A percentile compares a stretch with the other conserved stretches of the same genome.
These are phyloP conservation scores for Scheffersomyces stambukii DNA, from an alignment of 1,139 yeast genomes.

Conservation along the genomic window DNA sequence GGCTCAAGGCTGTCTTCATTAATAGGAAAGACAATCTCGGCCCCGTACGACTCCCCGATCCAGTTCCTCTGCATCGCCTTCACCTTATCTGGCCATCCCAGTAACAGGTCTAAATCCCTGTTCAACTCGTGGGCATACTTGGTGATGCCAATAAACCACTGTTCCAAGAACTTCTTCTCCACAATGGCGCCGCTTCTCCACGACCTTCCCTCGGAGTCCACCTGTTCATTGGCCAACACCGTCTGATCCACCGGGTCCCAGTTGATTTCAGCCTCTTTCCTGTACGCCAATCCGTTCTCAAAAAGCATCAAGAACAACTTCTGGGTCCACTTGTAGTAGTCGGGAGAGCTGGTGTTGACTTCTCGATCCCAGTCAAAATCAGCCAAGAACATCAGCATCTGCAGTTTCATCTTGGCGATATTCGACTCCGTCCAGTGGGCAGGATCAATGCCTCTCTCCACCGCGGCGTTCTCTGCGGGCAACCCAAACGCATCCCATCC, in stretches of 20 bases:
- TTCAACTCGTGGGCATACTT: slow-evolving; percentile 66
- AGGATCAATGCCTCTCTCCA: slow-evolving; percentile 78
- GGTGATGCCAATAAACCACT: slow-evolving; percentile 93
- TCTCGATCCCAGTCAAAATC: slow-evolving; percentile 95
- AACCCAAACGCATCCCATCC: slow-evolving; percentile 99
- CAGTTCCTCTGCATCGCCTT: slow-evolving; percentile 88
- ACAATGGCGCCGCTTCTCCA: slow-evolving; percentile 98
- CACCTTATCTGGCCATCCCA: slow-evolving; percentile 85
- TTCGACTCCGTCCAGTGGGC: slow-evolving; percentile 77
- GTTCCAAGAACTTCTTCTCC: slow-evolving; percentile 73
- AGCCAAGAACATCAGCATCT: slow-evolving; percentile 72
- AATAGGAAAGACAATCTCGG: slow-evolving; percentile 51
- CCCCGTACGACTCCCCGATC: slow-evolving; percentile 90
- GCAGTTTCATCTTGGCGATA: slow-evolving; percentile 77
- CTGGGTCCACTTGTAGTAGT: slow-evolving; percentile 91
- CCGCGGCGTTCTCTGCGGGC: slow-evolving; percentile 98
- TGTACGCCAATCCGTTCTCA: slow-evolving; percentile 77
- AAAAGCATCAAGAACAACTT: slow-evolving; percentile 69
- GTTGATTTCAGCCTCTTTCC: slow-evolving; percentile 82
- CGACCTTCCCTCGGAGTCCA: slow-evolving; percentile 81
- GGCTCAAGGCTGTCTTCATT: slow-evolving; percentile 14
- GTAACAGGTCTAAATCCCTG: slow-evolving; percentile 54
- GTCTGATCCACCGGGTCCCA: slow-evolving; percentile 98
- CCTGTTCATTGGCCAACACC: slow-evolving; percentile 95
- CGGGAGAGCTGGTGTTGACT: slow-evolving; percentile 81